These are phyloP conservation scores for Cryptococcus neoformans DNA, from an alignment of 1,284 basidiomycete genomes.

Conservation along the genomic window DNA sequence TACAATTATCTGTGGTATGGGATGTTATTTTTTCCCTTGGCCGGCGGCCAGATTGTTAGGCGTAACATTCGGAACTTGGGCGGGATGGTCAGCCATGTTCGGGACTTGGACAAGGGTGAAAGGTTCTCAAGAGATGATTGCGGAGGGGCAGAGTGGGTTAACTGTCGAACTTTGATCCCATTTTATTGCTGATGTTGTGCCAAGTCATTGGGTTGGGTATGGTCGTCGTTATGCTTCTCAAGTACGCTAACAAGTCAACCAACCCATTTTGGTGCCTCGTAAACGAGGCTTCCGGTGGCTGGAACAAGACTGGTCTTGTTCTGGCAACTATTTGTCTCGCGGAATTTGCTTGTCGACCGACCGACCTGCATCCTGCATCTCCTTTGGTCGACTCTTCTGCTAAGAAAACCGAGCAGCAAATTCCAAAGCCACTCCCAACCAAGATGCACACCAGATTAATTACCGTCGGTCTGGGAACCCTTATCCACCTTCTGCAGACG, in stretches of 20 bases:
- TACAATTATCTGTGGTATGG: constrained; percentile 59
- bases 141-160: constrained; percentile 58
- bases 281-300: constrained; percentile 63
- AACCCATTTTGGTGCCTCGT: constrained; percentile 87
- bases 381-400: constrained; percentile 11
- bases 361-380: constrained; percentile 32
- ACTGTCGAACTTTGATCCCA: neutral
- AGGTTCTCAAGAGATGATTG: constrained; percentile 51
- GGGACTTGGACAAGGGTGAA: constrained; percentile 58
- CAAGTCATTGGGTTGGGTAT: constrained; percentile 66
- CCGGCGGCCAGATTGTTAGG: constrained; percentile 60
- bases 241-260: constrained; percentile 73
- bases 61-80: constrained; percentile 58
- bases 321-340: constrained; percentile 41
- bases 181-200: neutral
- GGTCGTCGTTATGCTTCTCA: constrained; percentile 66
- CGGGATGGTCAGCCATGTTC: constrained; percentile 56
- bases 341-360: constrained; percentile 40
- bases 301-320: constrained; percentile 64
- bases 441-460: constrained; percentile 15
- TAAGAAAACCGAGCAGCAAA: constrained; percentile 11
- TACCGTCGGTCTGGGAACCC: constrained; percentile 62
- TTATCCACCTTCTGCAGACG: constrained; percentile 74
- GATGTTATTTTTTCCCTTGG: constrained; percentile 58
- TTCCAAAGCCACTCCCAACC: constrained; percentile 1